Conservation (phyloP, 2,329 filamentous ascomycete species). For the Colletotrichum costaricense region DNA sequence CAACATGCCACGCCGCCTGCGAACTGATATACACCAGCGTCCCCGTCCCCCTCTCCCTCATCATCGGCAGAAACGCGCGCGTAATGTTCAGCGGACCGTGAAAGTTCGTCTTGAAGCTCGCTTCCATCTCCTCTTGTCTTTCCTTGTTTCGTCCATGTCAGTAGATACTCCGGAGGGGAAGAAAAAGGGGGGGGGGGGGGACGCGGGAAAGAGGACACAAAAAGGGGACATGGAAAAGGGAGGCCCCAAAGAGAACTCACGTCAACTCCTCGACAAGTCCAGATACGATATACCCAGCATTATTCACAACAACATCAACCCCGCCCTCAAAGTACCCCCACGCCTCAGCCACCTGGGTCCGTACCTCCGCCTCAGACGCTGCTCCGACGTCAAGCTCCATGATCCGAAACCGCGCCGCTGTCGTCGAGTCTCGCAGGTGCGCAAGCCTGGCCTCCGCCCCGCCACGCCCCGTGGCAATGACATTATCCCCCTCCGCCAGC, state of each 20-base stretch:
- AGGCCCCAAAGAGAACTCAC: background rate
- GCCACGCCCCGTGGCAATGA: constrained; percentile 54
- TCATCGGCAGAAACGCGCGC: constrained; percentile 45
- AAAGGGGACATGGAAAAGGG: background rate
- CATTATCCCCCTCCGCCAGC: constrained; percentile 49
- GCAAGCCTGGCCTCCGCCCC: constrained; percentile 44
- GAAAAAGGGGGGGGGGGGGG: too few species aligned
- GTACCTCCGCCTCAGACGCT: background rate
- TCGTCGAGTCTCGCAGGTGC: constrained; percentile 42
- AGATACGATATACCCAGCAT: constrained; percentile 46
- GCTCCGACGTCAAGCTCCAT: constrained; percentile 15
- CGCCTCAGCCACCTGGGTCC: background rate
- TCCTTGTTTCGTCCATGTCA: background rate
- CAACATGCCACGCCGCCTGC: constrained; percentile 46
- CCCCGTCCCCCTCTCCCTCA: constrained; percentile 44
- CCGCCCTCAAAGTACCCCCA: constrained; percentile 39
- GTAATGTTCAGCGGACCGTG: constrained; percentile 51
- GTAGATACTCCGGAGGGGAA: too few species aligned
- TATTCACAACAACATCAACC: constrained; percentile 41
- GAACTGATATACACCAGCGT: constrained; percentile 50
- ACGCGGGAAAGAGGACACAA: too few species aligned
- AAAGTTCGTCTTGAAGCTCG: constrained; percentile 48
- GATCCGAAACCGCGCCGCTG: background rate
- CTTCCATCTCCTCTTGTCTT: constrained; percentile 8
- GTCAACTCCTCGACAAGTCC: constrained; percentile 1